phyloP scores from a whole-genome alignment of 768 basidiomycete species.

The Xerocomus spinulosus region DNA sequence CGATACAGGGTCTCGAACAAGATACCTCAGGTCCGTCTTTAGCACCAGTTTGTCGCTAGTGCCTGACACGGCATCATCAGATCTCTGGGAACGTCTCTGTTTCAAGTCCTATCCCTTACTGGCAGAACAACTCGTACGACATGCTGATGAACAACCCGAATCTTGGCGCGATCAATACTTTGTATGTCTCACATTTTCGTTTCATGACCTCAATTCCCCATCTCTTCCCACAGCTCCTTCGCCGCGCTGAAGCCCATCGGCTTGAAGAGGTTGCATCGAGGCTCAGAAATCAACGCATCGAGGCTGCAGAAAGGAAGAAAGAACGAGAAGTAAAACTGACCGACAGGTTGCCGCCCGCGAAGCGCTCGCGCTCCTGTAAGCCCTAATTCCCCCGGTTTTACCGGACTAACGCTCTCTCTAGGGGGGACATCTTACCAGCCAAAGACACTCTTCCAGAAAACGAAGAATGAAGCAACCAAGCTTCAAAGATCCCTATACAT shows the following conservation, averaged over 20 bases:
- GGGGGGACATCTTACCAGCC: slow-evolving; percentile 43
- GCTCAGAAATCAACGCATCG: slow-evolving; percentile 61
- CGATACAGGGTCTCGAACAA: slow-evolving; percentile 45
- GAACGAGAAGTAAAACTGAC: slow-evolving; percentile 74
- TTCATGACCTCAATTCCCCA: slow-evolving; percentile 2
- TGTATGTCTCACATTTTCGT: slow-evolving; percentile 38
- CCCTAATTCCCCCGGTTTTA: slow-evolving; percentile 1
- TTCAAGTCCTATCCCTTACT: slow-evolving; percentile 54
- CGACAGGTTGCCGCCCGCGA: slow-evolving; percentile 60
- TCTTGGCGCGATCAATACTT: slow-evolving; percentile 70
- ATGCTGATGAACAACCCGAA: slow-evolving; percentile 42
- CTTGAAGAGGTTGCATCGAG: slow-evolving; percentile 59
- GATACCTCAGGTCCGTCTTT: slow-evolving; percentile 45
- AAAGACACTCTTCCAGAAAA: slow-evolving; percentile 75
- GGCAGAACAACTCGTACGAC: slow-evolving; percentile 42
- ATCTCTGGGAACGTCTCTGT: slow-evolving; percentile 65
- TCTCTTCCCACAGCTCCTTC: slow-evolving; percentile 41
- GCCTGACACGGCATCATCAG: slow-evolving; percentile 33
- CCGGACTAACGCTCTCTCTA: slow-evolving; percentile 19
- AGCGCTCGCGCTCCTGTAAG: slow-evolving; percentile 63
- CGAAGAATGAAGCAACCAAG: slow-evolving; percentile 64
- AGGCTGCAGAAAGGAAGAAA: slow-evolving; percentile 71
- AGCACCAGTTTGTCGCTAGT: not conserved
- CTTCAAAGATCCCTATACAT: slow-evolving; percentile 58
- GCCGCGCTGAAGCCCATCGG: slow-evolving; percentile 56